Evolutionary conservation across 176 grass and related monocot genomes (phyloP).

Genomic region (Oryza brachyantha): DNA sequence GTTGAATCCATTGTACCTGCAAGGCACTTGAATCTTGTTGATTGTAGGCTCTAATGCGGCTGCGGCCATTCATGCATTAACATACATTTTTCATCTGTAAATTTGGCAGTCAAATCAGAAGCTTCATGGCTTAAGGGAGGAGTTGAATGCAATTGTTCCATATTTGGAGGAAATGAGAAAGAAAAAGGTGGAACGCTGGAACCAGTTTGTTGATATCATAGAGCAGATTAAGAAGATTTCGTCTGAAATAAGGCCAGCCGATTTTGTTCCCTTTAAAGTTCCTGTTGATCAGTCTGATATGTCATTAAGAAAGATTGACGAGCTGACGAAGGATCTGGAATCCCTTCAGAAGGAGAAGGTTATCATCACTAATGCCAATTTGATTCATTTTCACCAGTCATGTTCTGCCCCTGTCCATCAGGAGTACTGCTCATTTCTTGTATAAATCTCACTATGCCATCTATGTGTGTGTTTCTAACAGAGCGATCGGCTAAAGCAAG

Average conservation of each 20-base stretch:
- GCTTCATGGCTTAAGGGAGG: conserved; percentile 59
- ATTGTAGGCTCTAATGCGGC: not conserved
- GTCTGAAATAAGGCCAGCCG: conserved; percentile 56
- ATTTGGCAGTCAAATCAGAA: conserved; percentile 59
- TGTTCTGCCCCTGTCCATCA: not conserved
- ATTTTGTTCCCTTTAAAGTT: conserved; percentile 51
- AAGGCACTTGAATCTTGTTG: not conserved
- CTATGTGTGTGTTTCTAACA: conserved; percentile 41
- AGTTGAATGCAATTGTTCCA: conserved; percentile 54
- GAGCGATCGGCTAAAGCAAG: conserved; percentile 68
- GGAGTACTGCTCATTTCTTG: not conserved
- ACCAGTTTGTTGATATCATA: conserved; percentile 74
- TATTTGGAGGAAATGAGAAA: conserved; percentile 78
- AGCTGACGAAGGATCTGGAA: conserved; percentile 64
- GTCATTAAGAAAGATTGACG: conserved; percentile 78
- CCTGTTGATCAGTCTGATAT: conserved; percentile 76
- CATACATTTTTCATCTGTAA: not conserved
- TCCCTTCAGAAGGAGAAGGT: conserved; percentile 95
- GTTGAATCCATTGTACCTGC: not conserved
- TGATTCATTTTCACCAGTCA: conserved; percentile 7
- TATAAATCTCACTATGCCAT: conserved; percentile 17
- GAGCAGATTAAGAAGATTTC: conserved; percentile 76
- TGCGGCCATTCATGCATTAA: not conserved
- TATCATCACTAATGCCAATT: conserved; percentile 19
- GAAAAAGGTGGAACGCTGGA: conserved; percentile 72